Evolutionary conservation across 805 yeast genomes (phyloP).

Genomic region (Wickerhamiella sorbophila): DNA sequence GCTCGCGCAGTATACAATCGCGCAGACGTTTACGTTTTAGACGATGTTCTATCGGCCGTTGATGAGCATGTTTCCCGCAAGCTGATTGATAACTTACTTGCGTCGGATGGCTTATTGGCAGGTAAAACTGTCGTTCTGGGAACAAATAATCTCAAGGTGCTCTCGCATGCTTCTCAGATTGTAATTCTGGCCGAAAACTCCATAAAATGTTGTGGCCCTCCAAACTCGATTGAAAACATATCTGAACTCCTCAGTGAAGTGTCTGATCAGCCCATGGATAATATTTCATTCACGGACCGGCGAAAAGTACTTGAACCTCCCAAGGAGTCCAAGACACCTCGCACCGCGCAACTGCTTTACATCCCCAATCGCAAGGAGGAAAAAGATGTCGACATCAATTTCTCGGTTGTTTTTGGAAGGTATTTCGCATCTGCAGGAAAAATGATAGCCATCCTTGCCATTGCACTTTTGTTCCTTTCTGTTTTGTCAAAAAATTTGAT

Average conservation of each 20-base stretch:
- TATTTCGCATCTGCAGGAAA: conserved; percentile 9
- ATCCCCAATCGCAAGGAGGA: neutral
- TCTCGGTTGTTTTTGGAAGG: conserved; percentile 6
- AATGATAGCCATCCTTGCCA: neutral
- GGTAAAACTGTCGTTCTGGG: conserved; percentile 59
- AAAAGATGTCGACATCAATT: neutral
- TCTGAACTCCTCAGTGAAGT: neutral
- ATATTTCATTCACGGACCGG: neutral
- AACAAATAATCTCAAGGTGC: conserved; percentile 63
- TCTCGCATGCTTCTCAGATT: conserved; percentile 52
- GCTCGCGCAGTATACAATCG: conserved; percentile 93
- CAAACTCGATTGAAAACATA: neutral
- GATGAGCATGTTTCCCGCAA: conserved; percentile 88
- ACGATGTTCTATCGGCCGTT: conserved; percentile 88
- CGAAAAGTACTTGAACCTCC: neutral
- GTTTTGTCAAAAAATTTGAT: conserved; percentile 7
- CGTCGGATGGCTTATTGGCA: conserved; percentile 58
- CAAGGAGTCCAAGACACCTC: neutral
- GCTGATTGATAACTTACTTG: conserved; percentile 59
- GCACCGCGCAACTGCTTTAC: neutral
- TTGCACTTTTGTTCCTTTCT: conserved; percentile 2
- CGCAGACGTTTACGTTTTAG: conserved; percentile 74
- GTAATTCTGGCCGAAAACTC: conserved; percentile 46
- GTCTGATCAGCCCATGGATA: neutral
- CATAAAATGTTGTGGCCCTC: neutral